Evolutionary conservation across 1,284 basidiomycete species (phyloP).

Genomic region (Cystobasidium pallidum): DNA sequence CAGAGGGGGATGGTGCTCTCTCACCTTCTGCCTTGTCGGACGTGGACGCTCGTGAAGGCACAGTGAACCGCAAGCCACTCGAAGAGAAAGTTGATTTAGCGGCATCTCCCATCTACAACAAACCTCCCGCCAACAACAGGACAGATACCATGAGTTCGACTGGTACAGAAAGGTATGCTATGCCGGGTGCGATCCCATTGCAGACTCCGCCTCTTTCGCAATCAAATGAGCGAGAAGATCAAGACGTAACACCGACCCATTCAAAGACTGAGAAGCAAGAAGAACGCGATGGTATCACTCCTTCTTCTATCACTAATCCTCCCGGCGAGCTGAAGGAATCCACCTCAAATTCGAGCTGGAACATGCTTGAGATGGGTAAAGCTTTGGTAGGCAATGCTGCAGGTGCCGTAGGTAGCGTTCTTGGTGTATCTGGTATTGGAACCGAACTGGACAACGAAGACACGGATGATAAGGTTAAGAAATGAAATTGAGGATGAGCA

Average conservation of each 20-base stretch:
- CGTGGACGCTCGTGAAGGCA: neutral
- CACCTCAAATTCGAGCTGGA: constrained; percentile 6
- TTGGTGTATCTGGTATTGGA: constrained; percentile 4
- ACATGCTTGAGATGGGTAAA: constrained; percentile 22
- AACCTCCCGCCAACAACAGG: constrained; percentile 2
- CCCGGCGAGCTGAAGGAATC: neutral
- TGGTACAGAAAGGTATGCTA: constrained; percentile 1
- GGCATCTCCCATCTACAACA: neutral
- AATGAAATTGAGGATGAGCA: neutral
- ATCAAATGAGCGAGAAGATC: neutral
- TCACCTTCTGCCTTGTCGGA: neutral
- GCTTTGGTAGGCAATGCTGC: constrained; percentile 21
- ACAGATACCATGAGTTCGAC: constrained; percentile 1
- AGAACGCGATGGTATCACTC: too few species aligned
- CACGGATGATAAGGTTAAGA: neutral
- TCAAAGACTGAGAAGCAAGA: constrained; percentile 8
- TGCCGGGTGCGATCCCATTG: constrained; percentile 23
- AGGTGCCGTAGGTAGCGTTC: constrained; percentile 17
- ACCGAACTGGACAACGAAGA: constrained; percentile 12
- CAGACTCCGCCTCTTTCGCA: neutral
- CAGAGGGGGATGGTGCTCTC: constrained; percentile 3
- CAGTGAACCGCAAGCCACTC: neutral
- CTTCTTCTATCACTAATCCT: neutral
- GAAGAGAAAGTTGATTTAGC: neutral
- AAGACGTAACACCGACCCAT: constrained; percentile 13